Evolutionary conservation across 2,329 filamentous ascomycete species (phyloP), one percentile per base, ranked within the genome.

Genomic region (Exophiala sp.): DNA sequence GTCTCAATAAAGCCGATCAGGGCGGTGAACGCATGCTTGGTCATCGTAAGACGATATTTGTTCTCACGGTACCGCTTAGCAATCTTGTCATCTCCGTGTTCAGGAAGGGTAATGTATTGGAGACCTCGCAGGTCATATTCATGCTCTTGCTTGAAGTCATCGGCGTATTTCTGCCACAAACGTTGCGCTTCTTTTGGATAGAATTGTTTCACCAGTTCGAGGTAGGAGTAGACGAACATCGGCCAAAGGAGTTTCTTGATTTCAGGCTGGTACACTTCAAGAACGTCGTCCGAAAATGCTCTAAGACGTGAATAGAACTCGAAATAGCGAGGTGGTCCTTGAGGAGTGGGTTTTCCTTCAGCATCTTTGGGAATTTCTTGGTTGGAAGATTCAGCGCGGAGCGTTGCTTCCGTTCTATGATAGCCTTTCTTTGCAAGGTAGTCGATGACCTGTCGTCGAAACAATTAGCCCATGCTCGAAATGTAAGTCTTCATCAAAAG

Each of bases 231-330:
- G 43, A 97, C 86, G 63, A 96, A 97, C 0, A 94, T 73, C 0
- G 93, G 93, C 89, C 93, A 98, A 13, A 95, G 72, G 2, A 97
- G 74, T 59, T 94, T 89, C 51, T 81, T 79, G 2, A 98, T 75
- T 70, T 98, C 93, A 38, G 91, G 88, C 81, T 95, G 95, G 78
- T 97, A 97, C 22, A 97, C 78, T 58, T 97, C 91, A 19, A 98
- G 76, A 52, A 88, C 90, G 60, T 91, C 89, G 58, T 96, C 89
- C 40, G 95, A 83, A 85, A 90, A 98, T 57, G 81, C 79, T 57
- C 79, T 83, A 35, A 95, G 72, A 35, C 90, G 70, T 49, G 79
- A 79, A 62, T 81, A 97, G 0, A 86, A 85, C 57, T 80, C 83
- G 34, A 79, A 72, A 63, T 91, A 96, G 66, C 87, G 93, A 45